A percentile compares a stretch with the other conserved stretches of the same genome.
Evolutionary conservation across 148 eudicot genomes (phyloP).

Genomic region (Euryodendron excelsum): DNA sequence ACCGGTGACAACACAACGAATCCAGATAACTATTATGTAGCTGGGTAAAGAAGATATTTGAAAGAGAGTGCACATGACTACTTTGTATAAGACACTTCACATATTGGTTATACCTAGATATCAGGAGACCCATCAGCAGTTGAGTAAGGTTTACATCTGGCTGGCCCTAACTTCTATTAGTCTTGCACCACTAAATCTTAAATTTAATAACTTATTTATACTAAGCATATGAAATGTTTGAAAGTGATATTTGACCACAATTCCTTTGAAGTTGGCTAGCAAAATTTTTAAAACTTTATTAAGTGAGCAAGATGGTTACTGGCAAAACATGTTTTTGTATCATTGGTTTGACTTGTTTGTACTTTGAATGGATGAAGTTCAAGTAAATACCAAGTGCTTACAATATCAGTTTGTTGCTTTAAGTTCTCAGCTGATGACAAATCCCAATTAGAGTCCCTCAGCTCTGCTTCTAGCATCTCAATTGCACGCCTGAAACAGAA

Average conservation of each 20-base stretch:
- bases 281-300: background rate
- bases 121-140: background rate
- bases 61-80: background rate
- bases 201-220: background rate
- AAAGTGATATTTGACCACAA: background rate
- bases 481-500: constrained; percentile 73
- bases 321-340: background rate
- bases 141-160: background rate
- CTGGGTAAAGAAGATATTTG: background rate
- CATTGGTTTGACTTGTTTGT: background rate
- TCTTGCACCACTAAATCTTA: background rate
- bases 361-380: background rate
- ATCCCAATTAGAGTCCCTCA: constrained; percentile 38
- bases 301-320: background rate
- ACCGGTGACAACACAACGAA: too few relatives aligned
- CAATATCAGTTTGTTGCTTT: constrained; percentile 43
- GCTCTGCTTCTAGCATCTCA: constrained; percentile 75
- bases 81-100: background rate
- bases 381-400: background rate
- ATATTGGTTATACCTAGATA: background rate
- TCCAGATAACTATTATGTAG: background rate
- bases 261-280: background rate
- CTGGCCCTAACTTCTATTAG: background rate
- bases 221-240: too few relatives aligned
- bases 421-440: constrained; percentile 24